phyloP scores from a whole-genome alignment of 2,329 filamentous ascomycete genomes.

The Alternaria arbusti region DNA sequence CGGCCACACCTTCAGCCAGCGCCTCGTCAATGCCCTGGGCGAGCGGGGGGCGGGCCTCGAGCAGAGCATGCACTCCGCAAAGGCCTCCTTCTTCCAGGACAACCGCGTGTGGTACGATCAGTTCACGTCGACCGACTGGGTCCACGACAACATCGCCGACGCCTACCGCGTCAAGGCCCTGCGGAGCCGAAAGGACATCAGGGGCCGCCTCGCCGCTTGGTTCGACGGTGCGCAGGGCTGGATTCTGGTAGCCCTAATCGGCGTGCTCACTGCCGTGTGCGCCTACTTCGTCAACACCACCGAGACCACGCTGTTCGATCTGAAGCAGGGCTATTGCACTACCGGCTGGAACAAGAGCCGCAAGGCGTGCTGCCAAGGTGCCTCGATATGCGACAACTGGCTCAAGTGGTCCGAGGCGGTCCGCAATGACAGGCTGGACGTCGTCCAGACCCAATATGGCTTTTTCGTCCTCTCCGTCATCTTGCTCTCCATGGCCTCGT shows the following conservation, averaged over 20 bases:
- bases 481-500: conserved; percentile 72
- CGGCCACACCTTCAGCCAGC: conserved; percentile 43
- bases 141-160: conserved; percentile 95
- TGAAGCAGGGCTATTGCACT: conserved; percentile 87
- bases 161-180: conserved; percentile 86
- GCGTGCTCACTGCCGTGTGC: conserved; percentile 80
- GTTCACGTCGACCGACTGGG: conserved; percentile 97
- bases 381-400: conserved; percentile 65
- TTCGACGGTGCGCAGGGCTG: conserved; percentile 93
- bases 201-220: conserved; percentile 75
- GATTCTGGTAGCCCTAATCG: conserved; percentile 90
- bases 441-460: conserved; percentile 74
- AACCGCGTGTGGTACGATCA: conserved; percentile 99
- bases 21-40: conserved; percentile 66
- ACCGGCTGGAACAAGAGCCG: conserved; percentile 74
- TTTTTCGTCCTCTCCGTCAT: conserved; percentile 78
- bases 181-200: conserved; percentile 79
- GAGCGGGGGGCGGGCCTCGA: conserved; percentile 56
- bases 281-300: conserved; percentile 90
- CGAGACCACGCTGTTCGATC: conserved; percentile 84
- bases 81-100: conserved; percentile 71
- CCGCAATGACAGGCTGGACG: conserved; percentile 55
- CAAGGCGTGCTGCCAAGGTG: conserved; percentile 67
- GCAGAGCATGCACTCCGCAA: conserved; percentile 68
- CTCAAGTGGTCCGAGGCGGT: conserved; percentile 68